A percentile compares a stretch with the other conserved stretches of the same genome.
phyloP scores from a whole-genome alignment of 306 rosid species.

The peach (Prunus persica) region DNA sequence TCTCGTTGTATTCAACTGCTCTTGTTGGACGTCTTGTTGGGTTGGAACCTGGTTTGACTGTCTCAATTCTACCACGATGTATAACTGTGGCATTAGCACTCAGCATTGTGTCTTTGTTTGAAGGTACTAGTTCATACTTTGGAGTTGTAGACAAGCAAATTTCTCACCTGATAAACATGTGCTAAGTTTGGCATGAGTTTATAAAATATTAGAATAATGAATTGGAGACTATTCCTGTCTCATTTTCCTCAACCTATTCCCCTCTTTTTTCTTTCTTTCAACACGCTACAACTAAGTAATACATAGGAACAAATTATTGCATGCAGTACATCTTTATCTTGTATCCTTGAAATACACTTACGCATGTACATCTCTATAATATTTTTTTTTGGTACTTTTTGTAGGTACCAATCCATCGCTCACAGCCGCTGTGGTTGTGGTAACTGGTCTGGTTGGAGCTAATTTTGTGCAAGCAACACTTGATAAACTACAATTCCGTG shows the following conservation, averaged over 20 bases:
- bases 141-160: background rate
- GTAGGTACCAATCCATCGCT: conserved; percentile 86
- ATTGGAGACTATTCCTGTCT: background rate
- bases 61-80: conserved; percentile 89
- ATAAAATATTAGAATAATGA: background rate
- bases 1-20: conserved; percentile 93
- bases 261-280: background rate
- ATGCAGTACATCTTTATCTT: background rate
- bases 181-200: background rate
- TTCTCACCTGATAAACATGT: conserved; percentile 12
- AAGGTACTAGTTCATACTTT: conserved; percentile 49
- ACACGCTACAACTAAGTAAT: background rate
- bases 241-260: too few species aligned
- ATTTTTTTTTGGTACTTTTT: background rate
- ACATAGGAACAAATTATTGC: background rate
- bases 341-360: background rate
- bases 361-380: background rate
- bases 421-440: conserved; percentile 89
- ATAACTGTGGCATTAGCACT: conserved; percentile 95
- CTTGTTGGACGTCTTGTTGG: conserved; percentile 81
- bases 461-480: conserved; percentile 87
- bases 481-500: conserved; percentile 69
- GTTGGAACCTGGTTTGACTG: conserved; percentile 77
- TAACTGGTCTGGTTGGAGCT: conserved; percentile 92
- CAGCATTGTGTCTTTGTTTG: conserved; percentile 87